Evolutionary conservation across 2,329 filamentous ascomycete species (phyloP).

Genomic region (Knufia petricola): DNA sequence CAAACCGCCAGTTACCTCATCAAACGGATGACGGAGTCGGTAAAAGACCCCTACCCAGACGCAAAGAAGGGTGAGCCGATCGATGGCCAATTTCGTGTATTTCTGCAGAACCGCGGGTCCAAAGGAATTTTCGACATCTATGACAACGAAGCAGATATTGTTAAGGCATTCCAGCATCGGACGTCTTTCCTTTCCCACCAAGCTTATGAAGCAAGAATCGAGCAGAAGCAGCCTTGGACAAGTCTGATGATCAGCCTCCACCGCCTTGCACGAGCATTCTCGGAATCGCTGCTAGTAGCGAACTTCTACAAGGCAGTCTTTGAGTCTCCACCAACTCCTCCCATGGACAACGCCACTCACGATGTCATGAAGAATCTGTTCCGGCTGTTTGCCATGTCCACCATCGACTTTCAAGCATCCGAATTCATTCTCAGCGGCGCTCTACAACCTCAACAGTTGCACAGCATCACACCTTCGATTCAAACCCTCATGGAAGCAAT

Average conservation of each 20-base stretch:
- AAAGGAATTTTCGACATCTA: slow-evolving; percentile 25
- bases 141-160: slow-evolving; percentile 31
- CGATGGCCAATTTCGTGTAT: slow-evolving; percentile 33
- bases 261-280: slow-evolving; percentile 34
- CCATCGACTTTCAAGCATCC: slow-evolving; percentile 36
- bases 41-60: slow-evolving; percentile 25
- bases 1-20: slow-evolving; percentile 43
- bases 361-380: slow-evolving; percentile 35
- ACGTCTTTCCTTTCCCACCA: slow-evolving; percentile 32
- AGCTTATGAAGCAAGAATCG: slow-evolving; percentile 36
- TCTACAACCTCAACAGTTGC: slow-evolving; percentile 33
- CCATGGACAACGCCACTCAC: slow-evolving; percentile 25
- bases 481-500: slow-evolving; percentile 40
- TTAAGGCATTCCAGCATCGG: slow-evolving; percentile 38
- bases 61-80: slow-evolving; percentile 29
- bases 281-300: slow-evolving; percentile 39
- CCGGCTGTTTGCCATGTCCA: slow-evolving; percentile 40
- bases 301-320: slow-evolving; percentile 37
- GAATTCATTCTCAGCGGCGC: slow-evolving; percentile 39
- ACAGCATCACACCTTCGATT: slow-evolving; percentile 33
- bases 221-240: slow-evolving; percentile 41
- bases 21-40: slow-evolving; percentile 41
- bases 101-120: slow-evolving; percentile 22
- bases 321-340: slow-evolving; percentile 13
- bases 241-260: slow-evolving; percentile 30